phyloP scores from a whole-genome alignment of 140 eudicot species.

The Oenanthe javanica region DNA sequence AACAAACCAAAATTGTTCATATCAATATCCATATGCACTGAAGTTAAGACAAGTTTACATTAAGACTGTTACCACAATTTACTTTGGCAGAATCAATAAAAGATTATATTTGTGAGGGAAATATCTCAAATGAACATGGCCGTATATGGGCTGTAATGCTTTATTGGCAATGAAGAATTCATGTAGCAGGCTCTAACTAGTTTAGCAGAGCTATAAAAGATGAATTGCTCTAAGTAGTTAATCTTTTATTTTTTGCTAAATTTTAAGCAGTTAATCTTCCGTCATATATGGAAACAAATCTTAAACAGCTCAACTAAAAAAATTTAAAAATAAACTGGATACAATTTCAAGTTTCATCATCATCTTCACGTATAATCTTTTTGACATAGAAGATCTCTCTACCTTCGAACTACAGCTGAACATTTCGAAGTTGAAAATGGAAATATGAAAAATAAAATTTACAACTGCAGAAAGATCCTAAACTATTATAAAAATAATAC shows the following conservation, averaged over 20 bases:
- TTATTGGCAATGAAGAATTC: background rate
- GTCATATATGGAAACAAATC: background rate
- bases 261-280: background rate
- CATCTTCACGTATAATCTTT: background rate
- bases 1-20: background rate
- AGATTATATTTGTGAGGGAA: background rate
- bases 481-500: background rate
- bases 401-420: background rate
- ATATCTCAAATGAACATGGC: background rate
- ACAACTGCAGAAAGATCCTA: background rate
- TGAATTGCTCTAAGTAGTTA: background rate
- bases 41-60: background rate
- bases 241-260: too few relatives aligned
- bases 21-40: background rate
- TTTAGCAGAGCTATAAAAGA: background rate
- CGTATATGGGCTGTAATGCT: background rate
- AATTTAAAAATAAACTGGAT: background rate
- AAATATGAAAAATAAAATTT: background rate
- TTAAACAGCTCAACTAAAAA: background rate
- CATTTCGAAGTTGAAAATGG: background rate
- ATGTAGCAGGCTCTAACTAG: background rate
- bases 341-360: background rate
- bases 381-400: background rate
- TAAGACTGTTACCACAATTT: background rate
- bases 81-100: background rate